These are phyloP conservation scores for Fimicolochytrium jonesii DNA, from an alignment of 192 early-diverging fungal species.

Conservation along the genomic window DNA sequence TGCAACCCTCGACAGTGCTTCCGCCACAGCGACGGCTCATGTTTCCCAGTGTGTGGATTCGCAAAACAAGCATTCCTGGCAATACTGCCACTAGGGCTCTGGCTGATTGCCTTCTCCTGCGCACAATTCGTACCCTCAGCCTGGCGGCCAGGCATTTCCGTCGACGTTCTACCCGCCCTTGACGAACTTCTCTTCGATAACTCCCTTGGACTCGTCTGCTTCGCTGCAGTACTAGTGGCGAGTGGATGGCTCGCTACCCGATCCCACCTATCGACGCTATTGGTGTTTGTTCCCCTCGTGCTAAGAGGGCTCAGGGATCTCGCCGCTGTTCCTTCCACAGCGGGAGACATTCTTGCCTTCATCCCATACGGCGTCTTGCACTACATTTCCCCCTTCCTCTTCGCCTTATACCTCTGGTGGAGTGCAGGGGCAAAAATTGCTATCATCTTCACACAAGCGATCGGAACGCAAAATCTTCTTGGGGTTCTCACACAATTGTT, in stretches of 20 bases:
- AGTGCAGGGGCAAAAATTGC: conserved; percentile 50
- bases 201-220: conserved; percentile 32
- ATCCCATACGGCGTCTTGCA: conserved; percentile 73
- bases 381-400: conserved; percentile 61
- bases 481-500: conserved; percentile 66
- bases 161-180: conserved; percentile 58
- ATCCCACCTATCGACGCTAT: conserved; percentile 1
- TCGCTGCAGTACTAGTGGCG: conserved; percentile 14
- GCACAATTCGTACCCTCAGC: conserved; percentile 30
- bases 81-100: conserved; percentile 22
- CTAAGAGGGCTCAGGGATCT: conserved; percentile 46
- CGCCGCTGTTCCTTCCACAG: conserved; percentile 47
- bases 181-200: conserved; percentile 68
- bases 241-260: conserved; percentile 14
- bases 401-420: conserved; percentile 41
- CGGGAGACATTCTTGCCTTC: conserved; percentile 64
- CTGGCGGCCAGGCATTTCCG: conserved; percentile 57
- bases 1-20: neutral
- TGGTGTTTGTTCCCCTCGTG: conserved; percentile 25
- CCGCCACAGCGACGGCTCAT: neutral
- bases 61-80: conserved; percentile 10
- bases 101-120: conserved; percentile 27
- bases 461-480: conserved; percentile 65
- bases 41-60: conserved; percentile 22
- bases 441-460: conserved; percentile 51